These are phyloP conservation scores for Zygosaccharomyces gambellarensis DNA, from an alignment of 805 yeast species.

Conservation along the genomic window DNA sequence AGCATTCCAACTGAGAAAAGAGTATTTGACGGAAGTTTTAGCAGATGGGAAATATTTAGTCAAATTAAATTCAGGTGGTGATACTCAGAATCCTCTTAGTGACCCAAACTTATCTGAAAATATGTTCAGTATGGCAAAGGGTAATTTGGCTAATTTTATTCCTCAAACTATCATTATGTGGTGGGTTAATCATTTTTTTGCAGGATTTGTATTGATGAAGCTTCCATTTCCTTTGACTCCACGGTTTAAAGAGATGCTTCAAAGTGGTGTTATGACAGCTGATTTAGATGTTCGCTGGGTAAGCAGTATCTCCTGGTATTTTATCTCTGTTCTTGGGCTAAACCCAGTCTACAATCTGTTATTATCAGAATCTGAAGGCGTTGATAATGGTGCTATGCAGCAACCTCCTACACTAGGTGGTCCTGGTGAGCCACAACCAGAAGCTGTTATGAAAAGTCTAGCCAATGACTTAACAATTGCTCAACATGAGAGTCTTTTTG, in stretches of 20 bases:
- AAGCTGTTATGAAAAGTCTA: conserved; percentile 59
- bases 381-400: conserved; percentile 28
- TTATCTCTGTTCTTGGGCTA: conserved; percentile 80
- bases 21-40: conserved; percentile 44
- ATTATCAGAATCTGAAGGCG: conserved; percentile 35
- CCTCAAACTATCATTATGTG: conserved; percentile 95
- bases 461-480: conserved; percentile 70
- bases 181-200: conserved; percentile 91
- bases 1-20: conserved; percentile 52
- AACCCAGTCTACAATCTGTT: conserved; percentile 71
- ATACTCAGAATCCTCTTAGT: conserved; percentile 54
- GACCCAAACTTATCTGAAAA: conserved; percentile 72
- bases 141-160: conserved; percentile 73
- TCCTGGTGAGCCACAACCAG: conserved; percentile 60
- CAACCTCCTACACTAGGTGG: conserved; percentile 29
- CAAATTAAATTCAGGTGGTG: conserved; percentile 37
- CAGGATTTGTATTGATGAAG: conserved; percentile 82
- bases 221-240: conserved; percentile 89
- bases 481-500: conserved; percentile 51
- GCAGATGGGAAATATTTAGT: conserved; percentile 53
- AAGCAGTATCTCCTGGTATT: conserved; percentile 92
- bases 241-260: conserved; percentile 88
- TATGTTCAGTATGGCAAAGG: conserved; percentile 71
- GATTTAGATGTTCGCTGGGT: conserved; percentile 91
- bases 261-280: conserved; percentile 75